Evolutionary conservation across 2,329 filamentous ascomycete species (phyloP).

Genomic region (Metarhizium humberi): DNA sequence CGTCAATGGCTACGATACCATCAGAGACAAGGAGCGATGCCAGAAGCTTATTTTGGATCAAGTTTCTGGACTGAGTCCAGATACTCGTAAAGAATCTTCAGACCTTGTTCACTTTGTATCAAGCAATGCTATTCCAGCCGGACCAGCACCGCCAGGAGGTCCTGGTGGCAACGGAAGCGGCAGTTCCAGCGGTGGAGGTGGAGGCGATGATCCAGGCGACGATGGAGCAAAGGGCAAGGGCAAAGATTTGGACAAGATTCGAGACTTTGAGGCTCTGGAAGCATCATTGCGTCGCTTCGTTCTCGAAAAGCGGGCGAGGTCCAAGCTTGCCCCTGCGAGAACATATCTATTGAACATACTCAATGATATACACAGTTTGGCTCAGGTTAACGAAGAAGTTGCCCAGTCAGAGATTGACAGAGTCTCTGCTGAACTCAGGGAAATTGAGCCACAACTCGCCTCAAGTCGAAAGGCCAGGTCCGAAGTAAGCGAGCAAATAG

Average conservation of each 20-base stretch:
- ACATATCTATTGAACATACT: conserved; percentile 93
- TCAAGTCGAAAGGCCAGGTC: conserved; percentile 70
- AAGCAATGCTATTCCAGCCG: conserved; percentile 83
- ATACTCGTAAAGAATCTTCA: conserved; percentile 82
- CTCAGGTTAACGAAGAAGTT: conserved; percentile 78
- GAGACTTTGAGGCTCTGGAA: conserved; percentile 85
- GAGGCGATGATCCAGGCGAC: conserved; percentile 33
- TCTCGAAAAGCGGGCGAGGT: conserved; percentile 87
- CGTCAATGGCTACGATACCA: conserved; percentile 93
- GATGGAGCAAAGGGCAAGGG: conserved; percentile 46
- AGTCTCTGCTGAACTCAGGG: conserved; percentile 68
- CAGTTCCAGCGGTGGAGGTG: conserved; percentile 41
- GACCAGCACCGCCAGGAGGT: conserved; percentile 45
- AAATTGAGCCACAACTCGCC: conserved; percentile 79
- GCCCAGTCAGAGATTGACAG: conserved; percentile 77
- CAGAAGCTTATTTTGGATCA: conserved; percentile 91
- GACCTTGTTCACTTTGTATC: conserved; percentile 98
- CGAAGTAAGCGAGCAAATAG: conserved; percentile 73
- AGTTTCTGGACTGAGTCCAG: conserved; percentile 76
- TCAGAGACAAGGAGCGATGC: conserved; percentile 83
- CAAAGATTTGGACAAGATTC: conserved; percentile 79
- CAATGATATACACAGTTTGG: conserved; percentile 74
- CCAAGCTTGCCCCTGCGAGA: conserved; percentile 89
- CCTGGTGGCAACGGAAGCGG: conserved; percentile 45
- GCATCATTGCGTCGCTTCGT: conserved; percentile 86